phyloP scores from a whole-genome alignment of 257 asterid species.

The Penstemon barbatus region DNA sequence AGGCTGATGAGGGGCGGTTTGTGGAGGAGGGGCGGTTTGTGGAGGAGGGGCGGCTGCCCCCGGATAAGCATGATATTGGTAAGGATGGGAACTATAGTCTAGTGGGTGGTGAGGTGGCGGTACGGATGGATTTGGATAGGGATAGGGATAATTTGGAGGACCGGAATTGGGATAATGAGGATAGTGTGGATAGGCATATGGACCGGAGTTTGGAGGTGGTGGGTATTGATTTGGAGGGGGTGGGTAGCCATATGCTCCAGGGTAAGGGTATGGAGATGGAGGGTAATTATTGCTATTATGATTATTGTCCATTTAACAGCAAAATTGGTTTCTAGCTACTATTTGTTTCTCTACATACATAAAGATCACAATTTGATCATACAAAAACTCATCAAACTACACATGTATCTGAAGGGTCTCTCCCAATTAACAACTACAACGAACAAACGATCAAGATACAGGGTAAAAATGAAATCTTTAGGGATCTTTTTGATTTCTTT shows the following conservation, averaged over 20 bases:
- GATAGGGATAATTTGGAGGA: constrained; percentile 43
- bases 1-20: constrained; percentile 37
- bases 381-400: constrained; percentile 17
- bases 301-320: constrained; percentile 56
- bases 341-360: constrained; percentile 4
- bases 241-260: constrained; percentile 49
- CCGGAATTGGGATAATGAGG: constrained; percentile 53
- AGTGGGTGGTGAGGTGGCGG: constrained; percentile 40
- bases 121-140: constrained; percentile 38
- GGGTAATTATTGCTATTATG: constrained; percentile 45
- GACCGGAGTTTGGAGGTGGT: constrained; percentile 38
- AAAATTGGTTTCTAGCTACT: constrained; percentile 8
- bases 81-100: constrained; percentile 44
- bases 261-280: constrained; percentile 58
- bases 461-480: constrained; percentile 20
- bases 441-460: constrained; percentile 22
- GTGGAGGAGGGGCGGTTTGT: constrained; percentile 26
- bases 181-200: constrained; percentile 49
- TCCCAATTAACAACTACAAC: constrained; percentile 22
- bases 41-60: constrained; percentile 30
- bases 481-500: constrained; percentile 12
- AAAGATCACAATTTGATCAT: constrained; percentile 30
- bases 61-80: constrained; percentile 51
- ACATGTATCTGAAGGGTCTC: constrained; percentile 26
- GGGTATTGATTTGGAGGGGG: constrained; percentile 61